Base-by-base conservation (phyloP, 495 filamentous ascomycete genomes). In the Extremus antarcticus region DNA sequence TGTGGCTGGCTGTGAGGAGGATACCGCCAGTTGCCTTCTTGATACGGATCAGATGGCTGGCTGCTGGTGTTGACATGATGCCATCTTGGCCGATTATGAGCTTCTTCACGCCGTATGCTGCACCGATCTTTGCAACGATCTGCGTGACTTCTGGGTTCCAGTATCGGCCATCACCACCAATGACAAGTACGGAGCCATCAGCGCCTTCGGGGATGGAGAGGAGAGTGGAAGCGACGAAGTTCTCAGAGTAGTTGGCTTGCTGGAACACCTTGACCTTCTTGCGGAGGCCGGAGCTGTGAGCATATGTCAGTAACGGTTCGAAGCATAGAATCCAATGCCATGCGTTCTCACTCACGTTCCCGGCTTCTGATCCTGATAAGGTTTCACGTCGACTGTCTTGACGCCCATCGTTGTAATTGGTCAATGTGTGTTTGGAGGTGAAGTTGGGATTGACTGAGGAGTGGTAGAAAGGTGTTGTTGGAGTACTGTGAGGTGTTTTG, bases 211-310 rank as follows among this genome's bases (percentile, higher is more conserved):
- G 92, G 65, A 98, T 98, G 49, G 94, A 92, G 57, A 92, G 82
- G 64, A 98, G 78, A 67, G 95, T 90, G 70, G 86, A 88, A 50
- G 92, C 80, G 60, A 98, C 77, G 70, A 98, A 98, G 52, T 91
- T 82, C 70, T 98, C 94, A 73, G 86, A 88, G 77, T 98, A 98
- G 69, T 98, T 78, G 48, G 83, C 78, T 72, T 96, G 77, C 70
- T 98, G 88, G 78, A 98, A 98, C 68, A 95, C 85, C 67, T 85
- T 87, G 72, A 97, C 94, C 80, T 96, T 98, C 75, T 98, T 98
- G 58, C 92, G 88, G 63, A 98, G 85, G 65, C 92, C 92, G 58
- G 92, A 98, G 63, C 92, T 97, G 64, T 43, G 43, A 16, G 47
- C 57, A 25, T 59, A 25, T 35, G 65, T 69, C 47, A 70, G 67